Evolutionary conservation across 208 protist species (phyloP).

Genomic region (Trypanosoma mega): DNA sequence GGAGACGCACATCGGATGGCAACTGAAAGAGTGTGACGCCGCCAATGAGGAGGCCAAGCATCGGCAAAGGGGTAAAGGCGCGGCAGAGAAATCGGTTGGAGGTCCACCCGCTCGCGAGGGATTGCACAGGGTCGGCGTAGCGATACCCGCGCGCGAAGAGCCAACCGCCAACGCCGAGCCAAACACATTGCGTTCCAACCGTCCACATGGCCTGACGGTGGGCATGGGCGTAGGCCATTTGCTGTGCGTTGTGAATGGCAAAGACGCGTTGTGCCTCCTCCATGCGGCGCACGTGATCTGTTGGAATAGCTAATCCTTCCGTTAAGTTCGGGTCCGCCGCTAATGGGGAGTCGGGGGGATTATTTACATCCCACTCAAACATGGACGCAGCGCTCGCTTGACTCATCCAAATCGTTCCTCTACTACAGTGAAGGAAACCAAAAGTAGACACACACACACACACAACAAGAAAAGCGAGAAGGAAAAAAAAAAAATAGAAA

Average conservation of each 20-base stretch:
- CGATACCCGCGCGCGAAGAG: slow-evolving; percentile 56
- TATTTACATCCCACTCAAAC: slow-evolving; percentile 19
- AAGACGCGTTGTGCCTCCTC: slow-evolving; percentile 67
- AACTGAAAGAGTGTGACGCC: slow-evolving; percentile 45
- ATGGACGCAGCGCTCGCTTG: background rate
- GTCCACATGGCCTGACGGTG: slow-evolving; percentile 40
- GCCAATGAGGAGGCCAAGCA: slow-evolving; percentile 50
- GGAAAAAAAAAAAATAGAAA: background rate
- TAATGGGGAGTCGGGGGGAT: slow-evolving; percentile 55
- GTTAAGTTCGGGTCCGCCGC: slow-evolving; percentile 44
- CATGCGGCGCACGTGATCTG: slow-evolving; percentile 59
- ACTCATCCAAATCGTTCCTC: background rate
- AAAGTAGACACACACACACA: background rate
- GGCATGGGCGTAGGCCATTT: slow-evolving; percentile 31
- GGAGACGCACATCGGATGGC: slow-evolving; percentile 45
- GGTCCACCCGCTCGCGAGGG: slow-evolving; percentile 48
- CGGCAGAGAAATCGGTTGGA: slow-evolving; percentile 40
- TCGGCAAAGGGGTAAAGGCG: slow-evolving; percentile 61
- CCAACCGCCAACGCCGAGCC: slow-evolving; percentile 63
- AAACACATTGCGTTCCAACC: slow-evolving; percentile 54
- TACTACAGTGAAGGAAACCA: background rate
- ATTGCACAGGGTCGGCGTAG: slow-evolving; percentile 75
- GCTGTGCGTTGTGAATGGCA: slow-evolving; percentile 47
- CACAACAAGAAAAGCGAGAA: background rate
- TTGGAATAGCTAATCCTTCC: slow-evolving; percentile 40